Percentiles rank a stretch among this genome's conserved stretches.
Evolutionary conservation across 2,329 filamentous ascomycete genomes (phyloP).

Genomic region (Xylaria sp.): DNA sequence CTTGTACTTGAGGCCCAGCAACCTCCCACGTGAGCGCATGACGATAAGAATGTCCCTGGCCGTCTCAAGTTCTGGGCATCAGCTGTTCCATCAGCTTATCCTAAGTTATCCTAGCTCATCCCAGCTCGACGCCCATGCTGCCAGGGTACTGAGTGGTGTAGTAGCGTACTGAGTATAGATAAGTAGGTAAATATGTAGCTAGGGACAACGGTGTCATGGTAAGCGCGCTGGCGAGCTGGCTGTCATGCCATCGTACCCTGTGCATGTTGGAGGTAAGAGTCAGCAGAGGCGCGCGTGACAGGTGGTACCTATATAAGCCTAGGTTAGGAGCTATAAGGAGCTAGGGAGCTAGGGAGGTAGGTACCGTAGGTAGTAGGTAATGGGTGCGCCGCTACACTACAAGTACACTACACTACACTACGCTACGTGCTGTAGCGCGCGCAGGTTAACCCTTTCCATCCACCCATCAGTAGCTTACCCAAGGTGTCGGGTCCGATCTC

Average conservation of each 20-base stretch:
- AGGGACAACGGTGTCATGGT: not conserved
- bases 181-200: not conserved
- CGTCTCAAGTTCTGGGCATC: constrained; percentile 20
- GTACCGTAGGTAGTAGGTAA: not conserved
- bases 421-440: not conserved
- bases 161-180: not conserved
- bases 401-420: not conserved
- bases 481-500: constrained; percentile 38
- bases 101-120: constrained; percentile 14
- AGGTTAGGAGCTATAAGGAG: too few relatives aligned
- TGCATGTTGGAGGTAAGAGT: not conserved
- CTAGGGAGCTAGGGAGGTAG: too few relatives aligned
- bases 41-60: constrained; percentile 16
- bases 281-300: not conserved
- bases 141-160: constrained; percentile 5
- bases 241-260: not conserved
- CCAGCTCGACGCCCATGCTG: constrained; percentile 28
- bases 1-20: too few relatives aligned
- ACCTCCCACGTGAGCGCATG: constrained; percentile 19
- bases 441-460: constrained; percentile 9
- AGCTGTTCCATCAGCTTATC: constrained; percentile 35
- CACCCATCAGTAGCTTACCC: constrained; percentile 33
- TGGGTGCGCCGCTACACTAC: not conserved
- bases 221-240: not conserved
- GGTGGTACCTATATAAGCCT: not conserved